Evolutionary conservation across 208 protist species (phyloP).

Genomic region (Crithidia brevicula): DNA sequence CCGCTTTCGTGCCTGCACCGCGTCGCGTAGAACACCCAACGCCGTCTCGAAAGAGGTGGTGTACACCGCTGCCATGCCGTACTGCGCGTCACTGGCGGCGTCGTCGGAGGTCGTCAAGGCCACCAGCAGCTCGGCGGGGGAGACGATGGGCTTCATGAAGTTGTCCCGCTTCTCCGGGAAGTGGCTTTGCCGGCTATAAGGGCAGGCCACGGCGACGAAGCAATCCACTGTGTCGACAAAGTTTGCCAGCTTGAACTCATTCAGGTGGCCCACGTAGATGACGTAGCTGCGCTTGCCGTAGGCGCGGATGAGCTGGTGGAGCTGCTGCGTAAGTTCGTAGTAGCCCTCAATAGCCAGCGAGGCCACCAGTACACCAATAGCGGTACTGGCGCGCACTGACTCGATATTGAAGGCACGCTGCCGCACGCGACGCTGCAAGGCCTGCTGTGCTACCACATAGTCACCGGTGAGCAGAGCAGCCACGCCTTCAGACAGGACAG

Average conservation of each 20-base stretch:
- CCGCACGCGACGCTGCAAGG: conserved; percentile 54
- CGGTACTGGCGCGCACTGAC: conserved; percentile 64
- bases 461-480: conserved; percentile 21
- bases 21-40: conserved; percentile 30
- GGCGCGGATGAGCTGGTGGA: conserved; percentile 67
- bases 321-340: conserved; percentile 76
- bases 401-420: conserved; percentile 88
- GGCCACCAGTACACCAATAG: conserved; percentile 89
- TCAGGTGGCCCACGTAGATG: conserved; percentile 92
- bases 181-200: conserved; percentile 75
- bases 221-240: conserved; percentile 91
- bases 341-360: conserved; percentile 84
- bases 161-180: conserved; percentile 76
- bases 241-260: conserved; percentile 93
- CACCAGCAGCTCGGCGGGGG: conserved; percentile 84
- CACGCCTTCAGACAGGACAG: conserved; percentile 7
- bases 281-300: conserved; percentile 84
- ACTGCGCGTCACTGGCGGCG: conserved; percentile 34
- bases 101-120: conserved; percentile 54
- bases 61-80: conserved; percentile 63
- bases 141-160: conserved; percentile 90
- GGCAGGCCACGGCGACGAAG: conserved; percentile 88
- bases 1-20: conserved; percentile 5
- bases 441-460: conserved; percentile 25
- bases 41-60: conserved; percentile 66